Percentiles rank a stretch among this genome's conserved stretches.
Conservation (phyloP, 1,284 basidiomycete species). For the Cryptococcus maquisensis region DNA sequence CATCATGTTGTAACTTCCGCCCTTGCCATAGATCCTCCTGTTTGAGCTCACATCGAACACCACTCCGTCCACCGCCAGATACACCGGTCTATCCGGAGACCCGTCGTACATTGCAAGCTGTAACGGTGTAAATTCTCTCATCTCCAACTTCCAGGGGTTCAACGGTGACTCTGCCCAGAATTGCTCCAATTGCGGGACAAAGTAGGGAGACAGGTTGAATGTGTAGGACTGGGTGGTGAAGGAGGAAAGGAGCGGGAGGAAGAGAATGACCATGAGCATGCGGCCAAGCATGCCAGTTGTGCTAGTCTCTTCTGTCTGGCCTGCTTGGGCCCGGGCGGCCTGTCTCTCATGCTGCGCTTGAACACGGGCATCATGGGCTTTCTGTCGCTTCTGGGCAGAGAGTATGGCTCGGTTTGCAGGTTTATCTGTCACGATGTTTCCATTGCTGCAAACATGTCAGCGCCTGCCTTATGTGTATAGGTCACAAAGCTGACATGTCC, state of each 20-base stretch:
- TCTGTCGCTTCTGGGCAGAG: constrained; percentile 24
- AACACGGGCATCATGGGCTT: constrained; percentile 25
- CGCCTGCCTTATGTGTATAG: not conserved
- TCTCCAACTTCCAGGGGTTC: constrained; percentile 13
- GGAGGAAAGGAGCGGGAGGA: constrained; percentile 37
- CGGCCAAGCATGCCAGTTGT: constrained; percentile 2
- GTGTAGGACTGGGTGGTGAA: constrained; percentile 38
- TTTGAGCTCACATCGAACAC: constrained; percentile 84
- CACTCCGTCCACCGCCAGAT: constrained; percentile 83
- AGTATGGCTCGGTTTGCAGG: constrained; percentile 56
- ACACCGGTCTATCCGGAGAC: constrained; percentile 64
- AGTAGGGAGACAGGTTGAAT: constrained; percentile 24
- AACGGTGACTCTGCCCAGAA: constrained; percentile 16
- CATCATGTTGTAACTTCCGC: constrained; percentile 80
- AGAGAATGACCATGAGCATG: constrained; percentile 29
- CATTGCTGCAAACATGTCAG: constrained; percentile 51
- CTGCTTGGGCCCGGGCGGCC: not conserved
- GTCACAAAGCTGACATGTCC: constrained; percentile 25
- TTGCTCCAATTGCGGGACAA: constrained; percentile 17
- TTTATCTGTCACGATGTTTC: constrained; percentile 59
- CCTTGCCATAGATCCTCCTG: constrained; percentile 78
- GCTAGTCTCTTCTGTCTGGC: constrained; percentile 1
- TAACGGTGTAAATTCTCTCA: constrained; percentile 23
- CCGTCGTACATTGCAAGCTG: constrained; percentile 74
- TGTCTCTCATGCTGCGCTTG: constrained; percentile 5